These are phyloP conservation scores for Mrakia frigida DNA, from an alignment of 768 basidiomycete species.

Conservation along the genomic window DNA sequence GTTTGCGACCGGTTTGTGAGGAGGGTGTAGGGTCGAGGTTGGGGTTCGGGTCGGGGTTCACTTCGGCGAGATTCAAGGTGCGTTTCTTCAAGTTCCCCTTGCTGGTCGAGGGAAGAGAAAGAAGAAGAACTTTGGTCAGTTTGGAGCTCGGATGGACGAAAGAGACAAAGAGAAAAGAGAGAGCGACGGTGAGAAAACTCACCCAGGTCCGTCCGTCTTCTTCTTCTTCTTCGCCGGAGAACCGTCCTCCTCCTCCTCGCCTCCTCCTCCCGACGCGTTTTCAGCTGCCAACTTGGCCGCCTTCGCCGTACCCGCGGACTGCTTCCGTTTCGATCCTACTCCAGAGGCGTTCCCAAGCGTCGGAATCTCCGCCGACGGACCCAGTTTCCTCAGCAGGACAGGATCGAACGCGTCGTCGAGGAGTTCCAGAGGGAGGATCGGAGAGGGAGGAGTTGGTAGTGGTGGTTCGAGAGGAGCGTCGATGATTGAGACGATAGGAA, in stretches of 20 bases:
- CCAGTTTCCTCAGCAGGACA: slow-evolving; percentile 12
- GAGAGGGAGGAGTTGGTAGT: neutral
- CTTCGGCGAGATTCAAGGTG: too few species aligned
- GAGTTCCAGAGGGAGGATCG: neutral
- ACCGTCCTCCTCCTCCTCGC: too few species aligned
- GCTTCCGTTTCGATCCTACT: neutral
- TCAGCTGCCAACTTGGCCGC: too few species aligned
- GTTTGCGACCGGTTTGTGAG: neutral
- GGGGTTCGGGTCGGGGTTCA: too few species aligned
- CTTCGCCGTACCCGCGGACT: neutral
- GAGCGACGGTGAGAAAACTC: neutral
- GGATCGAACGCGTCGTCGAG: slow-evolving; percentile 30
- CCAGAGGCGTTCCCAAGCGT: neutral
- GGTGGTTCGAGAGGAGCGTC: neutral
- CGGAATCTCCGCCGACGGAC: slow-evolving; percentile 18
- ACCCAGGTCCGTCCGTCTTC: slow-evolving; percentile 17
- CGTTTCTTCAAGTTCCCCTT: too few species aligned
- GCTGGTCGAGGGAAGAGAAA: neutral
- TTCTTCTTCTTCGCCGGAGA: slow-evolving; percentile 20
- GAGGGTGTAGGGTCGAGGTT: neutral
- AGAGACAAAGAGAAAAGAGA: neutral
- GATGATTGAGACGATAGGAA: neutral
- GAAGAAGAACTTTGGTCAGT: neutral
- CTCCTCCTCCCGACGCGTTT: too few species aligned
- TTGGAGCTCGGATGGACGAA: neutral